Evolutionary conservation across 306 rosid genomes (phyloP).

Genomic region (Glycine soja): DNA sequence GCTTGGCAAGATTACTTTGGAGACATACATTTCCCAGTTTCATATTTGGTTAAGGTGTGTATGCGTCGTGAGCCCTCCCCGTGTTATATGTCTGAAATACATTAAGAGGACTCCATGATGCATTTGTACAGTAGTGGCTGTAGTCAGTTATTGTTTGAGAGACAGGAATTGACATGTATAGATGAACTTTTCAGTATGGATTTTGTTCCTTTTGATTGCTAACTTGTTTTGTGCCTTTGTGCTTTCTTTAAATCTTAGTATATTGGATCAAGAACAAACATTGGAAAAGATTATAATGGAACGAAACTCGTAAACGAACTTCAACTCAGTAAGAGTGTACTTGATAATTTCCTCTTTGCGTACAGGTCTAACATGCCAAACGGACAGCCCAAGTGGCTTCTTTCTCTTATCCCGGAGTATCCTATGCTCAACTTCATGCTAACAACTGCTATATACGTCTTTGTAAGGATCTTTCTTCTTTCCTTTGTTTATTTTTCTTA

Average conservation of each 20-base stretch:
- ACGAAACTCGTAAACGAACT: conserved; percentile 26
- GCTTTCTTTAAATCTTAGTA: conserved; percentile 26
- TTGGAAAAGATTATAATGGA: conserved; percentile 27
- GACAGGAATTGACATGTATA: conserved; percentile 16
- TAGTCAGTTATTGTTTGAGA: conserved; percentile 38
- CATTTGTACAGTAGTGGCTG: conserved; percentile 23
- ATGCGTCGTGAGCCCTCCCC: conserved; percentile 24
- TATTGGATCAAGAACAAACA: conserved; percentile 26
- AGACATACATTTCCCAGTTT: conserved; percentile 98
- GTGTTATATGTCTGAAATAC: conserved; percentile 11
- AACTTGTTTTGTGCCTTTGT: conserved; percentile 4
- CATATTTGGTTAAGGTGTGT: conserved; percentile 99
- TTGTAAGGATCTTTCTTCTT: conserved; percentile 61
- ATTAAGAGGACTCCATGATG: conserved; percentile 11
- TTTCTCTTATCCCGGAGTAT: conserved; percentile 87
- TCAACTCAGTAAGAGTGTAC: conserved; percentile 13
- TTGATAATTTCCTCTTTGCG: conserved; percentile 38
- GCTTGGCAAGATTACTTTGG: conserved; percentile 99
- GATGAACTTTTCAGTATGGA: conserved; percentile 4
- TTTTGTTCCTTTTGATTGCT: background rate
- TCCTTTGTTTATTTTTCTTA: background rate
- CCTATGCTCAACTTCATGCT: conserved; percentile 98
- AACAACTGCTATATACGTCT: conserved; percentile 80
- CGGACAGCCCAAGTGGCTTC: conserved; percentile 99
- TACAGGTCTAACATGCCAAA: conserved; percentile 87